Evolutionary conservation across 2,329 filamentous ascomycete genomes (phyloP), one percentile per base, ranked within the genome.

Genomic region (Cercospora zeae-maydis): DNA sequence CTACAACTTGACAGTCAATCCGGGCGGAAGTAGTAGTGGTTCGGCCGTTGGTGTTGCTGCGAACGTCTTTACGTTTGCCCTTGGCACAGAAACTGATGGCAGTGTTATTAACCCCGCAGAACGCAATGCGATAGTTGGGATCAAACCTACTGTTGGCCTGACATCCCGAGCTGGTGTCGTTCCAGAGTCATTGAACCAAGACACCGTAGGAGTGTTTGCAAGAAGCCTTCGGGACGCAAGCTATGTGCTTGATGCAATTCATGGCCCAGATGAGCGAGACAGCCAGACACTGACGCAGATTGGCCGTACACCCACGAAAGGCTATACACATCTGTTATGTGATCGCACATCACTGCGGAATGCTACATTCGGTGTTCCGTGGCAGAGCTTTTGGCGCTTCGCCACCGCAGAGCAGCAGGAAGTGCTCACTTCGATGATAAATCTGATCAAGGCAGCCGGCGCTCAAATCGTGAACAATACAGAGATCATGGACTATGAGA

Each of bases 1-100:
- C 0, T 92, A 91, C 71, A 90, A 92, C 71, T 75, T 90, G 16
- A 87, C 86, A 0, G 77, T 84, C 6, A 88, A 85, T 69, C 88
- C 89, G 0, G 88, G 88, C 1, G 89, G 89, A 7, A 88, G 84
- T 68, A 88, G 85, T 62, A 86, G 86, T 1, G 89, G 89, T 0
- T 86, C 84, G 58, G 89, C 82, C 4, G 82, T 83, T 6, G 87
- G 84, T 5, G 87, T 92, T 0, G 82, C 83, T 3, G 83, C 84
- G 3, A 90, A 90, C 67, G 75, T 84, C 2, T 79, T 86, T 24
- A 78, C 85, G 0, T 88, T 91, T 71, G 80, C 87, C 0, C 73
- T 92, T 0, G 90, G 89, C 1, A 92, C 89, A 0, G 90, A 92
- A 76, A 92, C 89, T 0, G 88, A 92, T 71, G 88, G 79, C 1